A percentile compares a stretch with the other conserved stretches of the same genome.
Conservation (phyloP, 1,284 basidiomycete species). For the Ceratobasidium sp. region DNA sequence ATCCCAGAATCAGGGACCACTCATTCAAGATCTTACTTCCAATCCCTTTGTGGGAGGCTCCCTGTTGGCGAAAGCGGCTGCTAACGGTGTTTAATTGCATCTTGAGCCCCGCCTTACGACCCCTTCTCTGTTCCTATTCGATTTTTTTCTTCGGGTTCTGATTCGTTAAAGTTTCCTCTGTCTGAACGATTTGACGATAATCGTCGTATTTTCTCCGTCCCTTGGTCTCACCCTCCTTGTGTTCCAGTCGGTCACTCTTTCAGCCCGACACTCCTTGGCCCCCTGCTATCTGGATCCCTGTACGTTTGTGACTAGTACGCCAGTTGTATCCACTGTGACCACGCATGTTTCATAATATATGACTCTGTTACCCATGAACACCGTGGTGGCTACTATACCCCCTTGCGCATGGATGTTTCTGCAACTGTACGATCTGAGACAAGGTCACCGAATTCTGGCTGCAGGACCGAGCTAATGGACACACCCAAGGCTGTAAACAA, state of each 20-base stretch:
- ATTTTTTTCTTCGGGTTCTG: constrained; percentile 21
- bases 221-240: constrained; percentile 11
- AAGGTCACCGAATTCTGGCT: too few species aligned
- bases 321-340: constrained; percentile 38
- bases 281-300: constrained; percentile 36
- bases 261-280: constrained; percentile 13
- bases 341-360: constrained; percentile 19
- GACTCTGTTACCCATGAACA: constrained; percentile 24
- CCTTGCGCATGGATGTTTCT: too few species aligned
- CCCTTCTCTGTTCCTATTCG: constrained; percentile 30
- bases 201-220: background rate
- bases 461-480: background rate
- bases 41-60: constrained; percentile 46
- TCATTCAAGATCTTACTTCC: constrained; percentile 19
- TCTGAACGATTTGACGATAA: too few species aligned
- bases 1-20: constrained; percentile 8
- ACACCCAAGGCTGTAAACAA: background rate
- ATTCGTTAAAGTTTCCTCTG: too few species aligned
- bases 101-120: constrained; percentile 31
- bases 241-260: constrained; percentile 21
- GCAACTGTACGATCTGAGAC: too few species aligned
- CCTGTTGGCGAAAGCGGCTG: constrained; percentile 43
- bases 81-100: background rate
- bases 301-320: constrained; percentile 20
- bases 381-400: background rate